phyloP scores from a whole-genome alignment of 2,329 filamentous ascomycete genomes.

The Dothiorella sarmentorum region DNA sequence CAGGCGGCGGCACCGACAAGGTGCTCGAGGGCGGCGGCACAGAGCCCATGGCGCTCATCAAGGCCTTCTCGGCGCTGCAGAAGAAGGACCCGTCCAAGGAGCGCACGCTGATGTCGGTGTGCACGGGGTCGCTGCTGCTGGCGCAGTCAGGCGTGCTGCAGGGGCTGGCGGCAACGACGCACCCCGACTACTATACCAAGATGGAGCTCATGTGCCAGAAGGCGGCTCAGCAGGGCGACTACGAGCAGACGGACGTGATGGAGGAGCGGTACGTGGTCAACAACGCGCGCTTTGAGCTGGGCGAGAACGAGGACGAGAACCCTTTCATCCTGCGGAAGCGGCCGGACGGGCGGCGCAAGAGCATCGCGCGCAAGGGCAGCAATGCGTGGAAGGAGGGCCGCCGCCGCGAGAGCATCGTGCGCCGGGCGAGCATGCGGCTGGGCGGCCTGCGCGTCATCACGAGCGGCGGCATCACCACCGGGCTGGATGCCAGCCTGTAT shows the following conservation, averaged over 20 bases:
- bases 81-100: constrained; percentile 74
- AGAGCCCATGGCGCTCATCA: constrained; percentile 68
- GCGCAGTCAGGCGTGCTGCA: constrained; percentile 73
- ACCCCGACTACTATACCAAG: constrained; percentile 74
- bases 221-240: constrained; percentile 64
- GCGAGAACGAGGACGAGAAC: constrained; percentile 75
- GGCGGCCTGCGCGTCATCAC: constrained; percentile 71
- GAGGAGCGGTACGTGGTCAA: constrained; percentile 87
- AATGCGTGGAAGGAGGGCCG: constrained; percentile 76
- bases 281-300: constrained; percentile 81
- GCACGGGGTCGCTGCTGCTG: constrained; percentile 74
- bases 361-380: constrained; percentile 68
- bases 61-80: constrained; percentile 74
- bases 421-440: constrained; percentile 72
- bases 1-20: constrained; percentile 65
- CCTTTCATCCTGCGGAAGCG: constrained; percentile 77
- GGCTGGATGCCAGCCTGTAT: constrained; percentile 80
- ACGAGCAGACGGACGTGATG: constrained; percentile 77
- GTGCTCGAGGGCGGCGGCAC: constrained; percentile 48
- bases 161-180: constrained; percentile 76
- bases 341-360: constrained; percentile 48
- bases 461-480: constrained; percentile 71
- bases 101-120: constrained; percentile 76
- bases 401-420: constrained; percentile 72
- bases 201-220: constrained; percentile 80